Conservation (phyloP, 768 basidiomycete genomes). For the Rhodotorula diobovata region DNA sequence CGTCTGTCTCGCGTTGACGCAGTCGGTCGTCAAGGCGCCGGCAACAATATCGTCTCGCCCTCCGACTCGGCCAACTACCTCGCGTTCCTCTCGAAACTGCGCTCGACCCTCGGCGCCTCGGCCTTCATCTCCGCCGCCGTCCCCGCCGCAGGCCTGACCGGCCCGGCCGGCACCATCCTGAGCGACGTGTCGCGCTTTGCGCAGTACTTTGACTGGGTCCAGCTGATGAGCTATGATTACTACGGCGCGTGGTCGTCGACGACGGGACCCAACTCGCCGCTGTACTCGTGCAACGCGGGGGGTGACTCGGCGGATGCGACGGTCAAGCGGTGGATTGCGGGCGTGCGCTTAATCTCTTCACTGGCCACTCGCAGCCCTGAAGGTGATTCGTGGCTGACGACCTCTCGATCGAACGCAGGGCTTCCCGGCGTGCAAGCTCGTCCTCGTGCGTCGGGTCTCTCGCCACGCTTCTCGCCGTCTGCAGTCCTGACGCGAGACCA, state of each 20-base stretch:
- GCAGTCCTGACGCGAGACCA: neutral
- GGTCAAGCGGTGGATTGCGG: slow-evolving; percentile 5
- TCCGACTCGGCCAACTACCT: slow-evolving; percentile 48
- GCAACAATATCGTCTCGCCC: slow-evolving; percentile 44
- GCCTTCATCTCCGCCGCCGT: slow-evolving; percentile 8
- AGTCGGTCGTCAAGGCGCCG: slow-evolving; percentile 40
- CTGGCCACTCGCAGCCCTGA: too few species aligned
- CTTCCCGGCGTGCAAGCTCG: slow-evolving; percentile 23
- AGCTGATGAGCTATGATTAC: slow-evolving; percentile 31
- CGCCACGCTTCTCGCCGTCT: neutral
- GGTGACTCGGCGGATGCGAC: slow-evolving; percentile 2
- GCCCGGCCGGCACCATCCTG: slow-evolving; percentile 9
- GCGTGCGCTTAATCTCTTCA: neutral
- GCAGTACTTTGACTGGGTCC: slow-evolving; percentile 13
- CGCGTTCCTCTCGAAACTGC: slow-evolving; percentile 45
- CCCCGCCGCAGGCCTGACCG: slow-evolving; percentile 20
- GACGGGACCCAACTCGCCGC: slow-evolving; percentile 23
- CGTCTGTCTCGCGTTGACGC: neutral
- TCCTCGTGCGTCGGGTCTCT: slow-evolving; percentile 16
- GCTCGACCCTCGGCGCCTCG: slow-evolving; percentile 36
- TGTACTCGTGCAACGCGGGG: slow-evolving; percentile 22
- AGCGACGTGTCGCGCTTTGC: slow-evolving; percentile 7
- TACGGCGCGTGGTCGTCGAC: slow-evolving; percentile 17
- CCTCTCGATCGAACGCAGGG: neutral
- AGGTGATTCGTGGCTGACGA: neutral